Evolutionary conservation across 2,329 filamentous ascomycete genomes (phyloP), one percentile per base, ranked within the genome.

Genomic region (Fusarium chlamydosporum): DNA sequence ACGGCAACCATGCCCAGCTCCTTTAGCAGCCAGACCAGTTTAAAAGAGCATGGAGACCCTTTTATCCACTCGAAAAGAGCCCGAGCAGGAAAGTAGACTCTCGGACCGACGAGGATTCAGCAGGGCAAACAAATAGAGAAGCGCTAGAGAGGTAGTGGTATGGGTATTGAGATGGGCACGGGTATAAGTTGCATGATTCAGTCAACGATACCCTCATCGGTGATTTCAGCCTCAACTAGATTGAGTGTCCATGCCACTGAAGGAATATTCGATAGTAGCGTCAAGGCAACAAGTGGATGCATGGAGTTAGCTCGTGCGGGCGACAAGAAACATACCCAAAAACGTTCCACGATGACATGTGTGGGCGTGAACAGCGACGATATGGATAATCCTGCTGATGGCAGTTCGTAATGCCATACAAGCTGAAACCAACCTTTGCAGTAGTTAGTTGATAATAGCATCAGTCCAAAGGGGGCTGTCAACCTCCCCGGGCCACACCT

Each of bases 141-240:
- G 60, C 56, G 48, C 58, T 61, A 64, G 41, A 51, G 27, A 58
- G 41, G n/a, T 37, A 47, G 16, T 18, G 18, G 18, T 45, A 27
- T 40, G 34, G 34, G 33, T 26, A 35, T n/a, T 15, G 31, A 23
- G 35, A 35, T 13, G 15, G 46, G 18, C 40, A 47, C 20, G 18
- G 16, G 27, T 27, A 38, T 55, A 31, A 18, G 37, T 37, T 43
- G 23, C 38, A 23, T 52, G 40, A 20, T 31, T 38, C 38, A 40
- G 27, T 29, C 46, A 26, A 27, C 31, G 47, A 59, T 52, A 47
- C 35, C 29, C 43, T 61, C 55, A 55, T 60, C 56, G 52, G 43
- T 46, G 55, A 56, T 65, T 70, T 73, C 61, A 73, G 63, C 60
- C 71, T 73, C 71, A 72, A 64, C 26, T 48, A 48, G 47, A 38